phyloP scores from a whole-genome alignment of 345 rosid genomes.

The Hevea brasiliensis region DNA sequence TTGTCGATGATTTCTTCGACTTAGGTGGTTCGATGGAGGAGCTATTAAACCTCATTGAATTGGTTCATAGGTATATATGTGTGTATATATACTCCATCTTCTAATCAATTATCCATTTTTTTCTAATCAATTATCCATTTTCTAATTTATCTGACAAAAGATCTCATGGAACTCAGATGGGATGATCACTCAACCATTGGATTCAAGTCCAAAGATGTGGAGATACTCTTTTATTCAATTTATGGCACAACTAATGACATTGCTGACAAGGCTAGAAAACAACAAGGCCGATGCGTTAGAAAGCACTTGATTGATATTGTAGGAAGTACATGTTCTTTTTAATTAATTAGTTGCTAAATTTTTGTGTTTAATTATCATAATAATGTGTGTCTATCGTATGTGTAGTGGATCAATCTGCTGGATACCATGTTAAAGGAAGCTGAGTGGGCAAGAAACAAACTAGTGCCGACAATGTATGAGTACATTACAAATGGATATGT shows the following conservation, averaged over 20 bases:
- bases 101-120: no score
- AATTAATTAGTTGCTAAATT: not conserved
- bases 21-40: slow-evolving; percentile 18
- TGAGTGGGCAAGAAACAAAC: slow-evolving; percentile 1
- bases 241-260: not conserved
- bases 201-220: slow-evolving; percentile 3
- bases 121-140: no score
- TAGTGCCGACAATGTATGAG: slow-evolving; percentile 4
- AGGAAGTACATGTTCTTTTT: not conserved
- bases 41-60: slow-evolving; percentile 7
- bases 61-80: slow-evolving; percentile 16
- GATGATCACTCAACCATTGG: not conserved
- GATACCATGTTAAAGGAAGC: slow-evolving; percentile 8
- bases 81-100: no score
- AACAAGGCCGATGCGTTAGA: slow-evolving; percentile 9
- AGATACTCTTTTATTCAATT: slow-evolving; percentile 1
- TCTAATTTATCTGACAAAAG: no score
- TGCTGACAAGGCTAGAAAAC: not conserved
- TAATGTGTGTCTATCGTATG: not conserved
- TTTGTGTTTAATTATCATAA: not conserved
- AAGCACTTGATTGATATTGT: not conserved
- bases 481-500: not conserved
- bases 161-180: not conserved
- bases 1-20: slow-evolving; percentile 25
- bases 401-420: slow-evolving; percentile 5